Conservation (phyloP, 805 yeast species). For the Yarrowia sp. region DNA sequence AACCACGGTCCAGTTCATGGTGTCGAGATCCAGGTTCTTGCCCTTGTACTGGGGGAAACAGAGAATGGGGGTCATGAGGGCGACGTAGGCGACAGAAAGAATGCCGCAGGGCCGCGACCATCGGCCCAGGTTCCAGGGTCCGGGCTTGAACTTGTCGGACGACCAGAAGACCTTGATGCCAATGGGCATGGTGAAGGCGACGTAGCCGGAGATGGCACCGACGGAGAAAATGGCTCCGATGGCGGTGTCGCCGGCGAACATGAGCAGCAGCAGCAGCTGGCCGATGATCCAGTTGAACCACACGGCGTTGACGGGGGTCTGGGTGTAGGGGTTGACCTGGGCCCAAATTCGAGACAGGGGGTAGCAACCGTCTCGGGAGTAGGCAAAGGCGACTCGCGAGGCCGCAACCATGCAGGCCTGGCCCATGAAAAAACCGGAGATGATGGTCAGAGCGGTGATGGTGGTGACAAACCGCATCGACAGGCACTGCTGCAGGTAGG, state of each 20-base stretch:
- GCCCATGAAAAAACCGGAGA: conserved; percentile 52
- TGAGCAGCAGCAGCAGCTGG: conserved; percentile 52
- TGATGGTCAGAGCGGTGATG: conserved; percentile 46
- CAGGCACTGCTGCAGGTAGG: conserved; percentile 52
- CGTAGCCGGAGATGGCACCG: conserved; percentile 66
- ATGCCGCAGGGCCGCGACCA: conserved; percentile 50
- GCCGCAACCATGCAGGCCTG: conserved; percentile 63
- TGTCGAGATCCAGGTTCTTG: conserved; percentile 39
- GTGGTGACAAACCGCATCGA: conserved; percentile 44
- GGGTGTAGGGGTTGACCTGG: conserved; percentile 50
- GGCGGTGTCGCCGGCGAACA: conserved; percentile 64
- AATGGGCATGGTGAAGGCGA: conserved; percentile 66
- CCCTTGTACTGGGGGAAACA: conserved; percentile 55
- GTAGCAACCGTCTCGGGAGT: conserved; percentile 65
- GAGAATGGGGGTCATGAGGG: conserved; percentile 57
- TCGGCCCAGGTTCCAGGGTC: conserved; percentile 66
- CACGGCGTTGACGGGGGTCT: conserved; percentile 61
- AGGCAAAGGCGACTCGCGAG: conserved; percentile 64
- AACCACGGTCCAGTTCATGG: conserved; percentile 64
- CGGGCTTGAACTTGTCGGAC: conserved; percentile 52
- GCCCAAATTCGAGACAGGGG: conserved; percentile 54
- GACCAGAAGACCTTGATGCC: conserved; percentile 57
- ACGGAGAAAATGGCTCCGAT: conserved; percentile 71
- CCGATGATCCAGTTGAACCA: conserved; percentile 57
- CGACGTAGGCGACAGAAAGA: conserved; percentile 50